Percentiles rank a stretch among this genome's conserved stretches.
phyloP scores from a whole-genome alignment of 2,329 filamentous ascomycete species.

The Venturia pyrina region DNA sequence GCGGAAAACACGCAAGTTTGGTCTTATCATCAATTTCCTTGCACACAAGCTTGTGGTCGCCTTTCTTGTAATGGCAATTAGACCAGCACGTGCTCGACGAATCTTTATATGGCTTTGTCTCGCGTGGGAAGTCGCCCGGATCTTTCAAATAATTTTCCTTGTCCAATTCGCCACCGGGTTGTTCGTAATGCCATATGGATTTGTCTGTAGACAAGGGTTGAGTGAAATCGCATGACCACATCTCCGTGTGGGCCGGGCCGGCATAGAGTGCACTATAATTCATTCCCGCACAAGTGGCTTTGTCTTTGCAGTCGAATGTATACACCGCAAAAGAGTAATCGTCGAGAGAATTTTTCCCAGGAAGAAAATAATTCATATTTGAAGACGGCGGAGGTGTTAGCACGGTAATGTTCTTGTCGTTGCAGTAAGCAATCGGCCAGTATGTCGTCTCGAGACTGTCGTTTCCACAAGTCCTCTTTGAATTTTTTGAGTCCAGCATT shows the following conservation, averaged over 20 bases:
- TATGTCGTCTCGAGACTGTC: background rate
- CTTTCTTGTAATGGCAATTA: background rate
- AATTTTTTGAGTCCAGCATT: background rate
- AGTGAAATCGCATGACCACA: background rate
- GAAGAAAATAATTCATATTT: background rate
- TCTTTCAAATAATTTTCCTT: background rate
- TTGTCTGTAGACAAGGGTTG: background rate
- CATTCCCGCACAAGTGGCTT: background rate
- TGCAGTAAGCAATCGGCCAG: background rate
- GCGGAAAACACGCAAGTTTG: background rate
- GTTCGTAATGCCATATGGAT: background rate
- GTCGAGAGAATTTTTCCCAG: background rate
- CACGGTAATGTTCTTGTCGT: background rate
- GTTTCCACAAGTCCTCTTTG: background rate
- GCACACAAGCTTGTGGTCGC: background rate
- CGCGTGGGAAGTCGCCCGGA: background rate
- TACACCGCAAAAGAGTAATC: background rate
- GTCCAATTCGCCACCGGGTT: background rate
- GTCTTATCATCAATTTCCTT: background rate
- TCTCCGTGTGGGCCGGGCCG: background rate
- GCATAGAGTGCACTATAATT: background rate
- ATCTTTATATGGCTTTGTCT: background rate
- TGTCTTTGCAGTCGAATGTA: background rate
- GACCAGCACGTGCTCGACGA: background rate
- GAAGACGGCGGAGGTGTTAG: background rate